Evolutionary conservation across 2,329 filamentous ascomycete genomes (phyloP), one percentile per base, ranked within the genome.

Genomic region (Curvularia spicifera): DNA sequence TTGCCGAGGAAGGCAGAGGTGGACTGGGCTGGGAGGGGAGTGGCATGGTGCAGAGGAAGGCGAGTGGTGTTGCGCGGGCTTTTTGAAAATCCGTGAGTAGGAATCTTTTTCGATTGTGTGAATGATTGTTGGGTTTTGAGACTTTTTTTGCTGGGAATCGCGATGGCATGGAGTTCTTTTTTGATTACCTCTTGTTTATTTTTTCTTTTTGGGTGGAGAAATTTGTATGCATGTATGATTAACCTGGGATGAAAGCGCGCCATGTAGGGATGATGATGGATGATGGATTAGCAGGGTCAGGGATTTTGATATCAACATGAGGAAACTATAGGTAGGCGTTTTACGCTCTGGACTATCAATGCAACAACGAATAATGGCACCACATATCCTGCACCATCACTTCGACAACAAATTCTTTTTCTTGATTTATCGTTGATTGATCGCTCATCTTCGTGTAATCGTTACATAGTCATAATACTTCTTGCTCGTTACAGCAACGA

Each of bases 1-100:
- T 87, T 54, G 89, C 84, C 0, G 90, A 93, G 73, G 90, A 93
- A 72, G 90, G 90, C 1, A 78, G 84, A 46, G 85, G 73, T 4
- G 74, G 71, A 5, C 1, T n/a, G 6, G 6, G 13, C 24, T 75
- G 74, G 65, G 72, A 74, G 22, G 63, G 63, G 40, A 72, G 74
- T 33, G 63, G 66, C 40, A 68, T 78, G 54, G 71, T 67, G 26
- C 70, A 75, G 53, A 71, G 81, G 64, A 81, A 79, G 58, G 72
- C 78, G 12, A 80, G 75, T 67, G 79, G 70, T 57, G 70, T 74
- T 43, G 70, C 67, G 9, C 70, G 53, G 10, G 55, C 55, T 49
- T 57, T 37, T 40, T 57, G 35, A 28, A 4, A 8, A 20, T 31
- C 1, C 9, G 9, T 31, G 9, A 31, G 29, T 31, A 31, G 1